Conservation (phyloP, 2,329 filamentous ascomycete species). For the Sclerotinia minor region DNA sequence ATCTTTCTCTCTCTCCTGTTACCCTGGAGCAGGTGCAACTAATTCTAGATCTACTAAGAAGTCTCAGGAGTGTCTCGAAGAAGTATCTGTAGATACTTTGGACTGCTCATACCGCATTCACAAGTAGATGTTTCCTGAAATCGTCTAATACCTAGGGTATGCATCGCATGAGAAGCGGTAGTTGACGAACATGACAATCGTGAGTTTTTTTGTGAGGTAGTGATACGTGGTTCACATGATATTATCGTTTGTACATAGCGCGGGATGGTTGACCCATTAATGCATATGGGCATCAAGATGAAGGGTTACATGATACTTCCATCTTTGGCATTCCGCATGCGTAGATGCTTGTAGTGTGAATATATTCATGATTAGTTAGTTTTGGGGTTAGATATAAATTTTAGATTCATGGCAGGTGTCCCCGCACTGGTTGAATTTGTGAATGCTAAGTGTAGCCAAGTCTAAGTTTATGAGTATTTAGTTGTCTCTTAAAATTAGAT, state of each 20-base stretch:
- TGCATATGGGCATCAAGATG: slow-evolving; percentile 76
- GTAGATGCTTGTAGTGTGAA: too few relatives aligned
- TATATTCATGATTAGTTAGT: too few relatives aligned
- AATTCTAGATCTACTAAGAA: neutral
- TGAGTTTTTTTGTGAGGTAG: slow-evolving; percentile 75
- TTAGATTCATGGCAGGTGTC: too few relatives aligned
- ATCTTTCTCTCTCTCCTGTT: too few relatives aligned
- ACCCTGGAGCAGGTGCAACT: neutral
- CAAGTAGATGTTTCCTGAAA: too few relatives aligned
- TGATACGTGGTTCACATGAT: slow-evolving; percentile 82
- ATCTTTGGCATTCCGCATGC: slow-evolving; percentile 74
- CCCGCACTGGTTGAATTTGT: too few relatives aligned
- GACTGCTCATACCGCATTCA: too few relatives aligned
- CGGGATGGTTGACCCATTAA: slow-evolving; percentile 94
- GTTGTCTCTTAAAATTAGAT: neutral
- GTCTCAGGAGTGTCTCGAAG: neutral
- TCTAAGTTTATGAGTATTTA: neutral
- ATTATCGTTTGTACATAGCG: slow-evolving; percentile 89
- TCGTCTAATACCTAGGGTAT: too few relatives aligned
- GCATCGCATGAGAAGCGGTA: too few relatives aligned
- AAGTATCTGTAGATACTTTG: neutral
- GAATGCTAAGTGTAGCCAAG: too few relatives aligned
- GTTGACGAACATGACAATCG: too few relatives aligned
- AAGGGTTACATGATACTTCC: slow-evolving; percentile 70
- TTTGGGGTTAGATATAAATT: too few relatives aligned